Evolutionary conservation across 179 eudicot genomes (phyloP).

Genomic region (Gypsophila paniculata): DNA sequence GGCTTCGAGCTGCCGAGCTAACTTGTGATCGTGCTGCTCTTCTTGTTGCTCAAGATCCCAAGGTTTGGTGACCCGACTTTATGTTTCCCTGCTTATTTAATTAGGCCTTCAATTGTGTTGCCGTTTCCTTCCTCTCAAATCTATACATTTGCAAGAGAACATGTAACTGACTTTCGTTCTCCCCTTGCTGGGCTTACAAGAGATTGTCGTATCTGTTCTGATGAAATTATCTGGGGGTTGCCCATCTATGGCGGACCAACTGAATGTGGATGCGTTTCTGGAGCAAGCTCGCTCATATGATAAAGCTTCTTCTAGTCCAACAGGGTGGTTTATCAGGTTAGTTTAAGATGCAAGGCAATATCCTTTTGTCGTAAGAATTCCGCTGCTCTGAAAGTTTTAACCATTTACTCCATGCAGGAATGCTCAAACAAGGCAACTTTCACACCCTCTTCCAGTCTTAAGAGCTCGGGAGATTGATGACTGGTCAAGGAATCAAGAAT

Average conservation of each 20-base stretch:
- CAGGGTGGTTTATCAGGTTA: slow-evolving; percentile 89
- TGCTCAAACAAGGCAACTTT: slow-evolving; percentile 95
- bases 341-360: neutral
- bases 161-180: slow-evolving; percentile 5
- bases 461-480: slow-evolving; percentile 97
- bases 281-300: slow-evolving; percentile 99
- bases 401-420: slow-evolving; percentile 42
- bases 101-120: too few species aligned
- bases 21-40: slow-evolving; percentile 99
- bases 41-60: slow-evolving; percentile 96
- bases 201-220: slow-evolving; percentile 91
- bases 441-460: slow-evolving; percentile 96
- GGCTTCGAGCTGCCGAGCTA: slow-evolving; percentile 97
- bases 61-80: slow-evolving; percentile 40
- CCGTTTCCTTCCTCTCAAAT: neutral
- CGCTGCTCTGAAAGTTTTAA: neutral
- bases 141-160: neutral
- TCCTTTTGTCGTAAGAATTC: neutral
- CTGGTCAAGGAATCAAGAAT: slow-evolving; percentile 91
- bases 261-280: slow-evolving; percentile 91
- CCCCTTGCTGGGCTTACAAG: slow-evolving; percentile 38
- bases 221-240: slow-evolving; percentile 99
- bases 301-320: slow-evolving; percentile 80
- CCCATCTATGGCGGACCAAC: slow-evolving; percentile 89
- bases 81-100: too few species aligned